Base-by-base conservation (phyloP, 2,329 filamentous ascomycete species). In the Cytospora leucostoma region DNA sequence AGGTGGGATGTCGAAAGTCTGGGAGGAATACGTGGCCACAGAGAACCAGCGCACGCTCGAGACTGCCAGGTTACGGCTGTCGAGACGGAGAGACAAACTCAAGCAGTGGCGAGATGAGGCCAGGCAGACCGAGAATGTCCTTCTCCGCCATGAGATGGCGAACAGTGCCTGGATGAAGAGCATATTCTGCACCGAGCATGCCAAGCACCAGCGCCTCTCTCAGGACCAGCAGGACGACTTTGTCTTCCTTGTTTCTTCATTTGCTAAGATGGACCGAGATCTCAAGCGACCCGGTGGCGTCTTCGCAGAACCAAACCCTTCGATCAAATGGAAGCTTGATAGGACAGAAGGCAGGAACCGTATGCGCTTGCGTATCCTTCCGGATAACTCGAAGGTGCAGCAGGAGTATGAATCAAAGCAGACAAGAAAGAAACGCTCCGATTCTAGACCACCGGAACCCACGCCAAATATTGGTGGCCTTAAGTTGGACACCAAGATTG, bases 171-270 rank as follows among this genome's bases (percentile, higher is more conserved):
- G 94, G 95, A 90, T 94, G 79, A 92, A 93, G 70, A 98, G 97
- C 70, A 97, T 99, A 49, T 95, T 94, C 74, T 88, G 90, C 56
- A 92, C 94, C 0, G 95, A 99, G 73, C 89, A 95, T 68, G 85
- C 94, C 72, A 98, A 97, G 73, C 89, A 96, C 68, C 94, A 98
- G 73, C 84, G 95, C 66, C 84, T 91, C 17, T 78, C 93, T 60
- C 95, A 99, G 75, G 96, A 99, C 71, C 92, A 97, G 71, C 93
- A 97, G 70, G 95, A 99, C 72, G 94, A 93, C 70, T 84, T 91
- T 63, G 82, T 84, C 1, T 97, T 92, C 72, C 84, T 96, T 65
- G 85, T 86, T 50, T 87, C 90, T 0, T 84, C 88, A 0, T 93
- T 95, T 72, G 84, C 85, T 6, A 92, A 89, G 71, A 89, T 98